Evolutionary conservation across 2,329 filamentous ascomycete species (phyloP).

Genomic region (Trichophyton rubrum): DNA sequence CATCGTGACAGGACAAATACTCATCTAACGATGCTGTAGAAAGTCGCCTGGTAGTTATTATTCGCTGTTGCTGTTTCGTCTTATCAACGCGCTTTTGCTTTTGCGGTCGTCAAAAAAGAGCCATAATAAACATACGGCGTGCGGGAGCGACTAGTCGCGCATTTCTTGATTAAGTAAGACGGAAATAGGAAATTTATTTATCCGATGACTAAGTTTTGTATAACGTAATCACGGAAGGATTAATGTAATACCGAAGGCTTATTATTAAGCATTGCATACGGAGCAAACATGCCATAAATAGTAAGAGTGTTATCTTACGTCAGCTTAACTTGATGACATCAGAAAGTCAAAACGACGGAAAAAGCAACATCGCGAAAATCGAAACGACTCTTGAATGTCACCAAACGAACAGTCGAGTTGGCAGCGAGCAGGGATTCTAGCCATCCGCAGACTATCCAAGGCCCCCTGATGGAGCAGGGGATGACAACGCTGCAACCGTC

Average conservation of each 20-base stretch:
- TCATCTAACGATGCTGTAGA: neutral
- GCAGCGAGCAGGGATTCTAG: too few relatives aligned
- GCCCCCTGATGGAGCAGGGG: neutral
- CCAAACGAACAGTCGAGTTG: too few relatives aligned
- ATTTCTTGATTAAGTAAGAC: neutral
- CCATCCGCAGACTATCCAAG: neutral
- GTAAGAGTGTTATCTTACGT: neutral
- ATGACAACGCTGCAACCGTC: neutral
- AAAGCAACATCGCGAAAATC: too few relatives aligned
- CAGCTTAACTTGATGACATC: neutral
- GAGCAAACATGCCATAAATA: neutral
- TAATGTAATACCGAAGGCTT: neutral
- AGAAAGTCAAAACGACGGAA: neutral
- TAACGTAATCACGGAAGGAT: neutral
- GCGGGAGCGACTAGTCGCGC: conserved; percentile 17
- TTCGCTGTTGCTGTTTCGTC: neutral
- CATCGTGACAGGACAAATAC: neutral
- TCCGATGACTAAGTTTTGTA: neutral
- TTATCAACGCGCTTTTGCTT: neutral
- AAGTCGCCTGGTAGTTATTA: neutral
- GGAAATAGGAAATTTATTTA: neutral
- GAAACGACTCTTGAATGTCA: too few relatives aligned
- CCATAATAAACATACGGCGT: conserved; percentile 29
- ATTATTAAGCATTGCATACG: neutral
- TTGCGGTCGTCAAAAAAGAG: conserved; percentile 6